A percentile compares a stretch with the other conserved stretches of the same genome.
Evolutionary conservation across 1,284 basidiomycete species (phyloP).

Genomic region (Vanrija sp.): DNA sequence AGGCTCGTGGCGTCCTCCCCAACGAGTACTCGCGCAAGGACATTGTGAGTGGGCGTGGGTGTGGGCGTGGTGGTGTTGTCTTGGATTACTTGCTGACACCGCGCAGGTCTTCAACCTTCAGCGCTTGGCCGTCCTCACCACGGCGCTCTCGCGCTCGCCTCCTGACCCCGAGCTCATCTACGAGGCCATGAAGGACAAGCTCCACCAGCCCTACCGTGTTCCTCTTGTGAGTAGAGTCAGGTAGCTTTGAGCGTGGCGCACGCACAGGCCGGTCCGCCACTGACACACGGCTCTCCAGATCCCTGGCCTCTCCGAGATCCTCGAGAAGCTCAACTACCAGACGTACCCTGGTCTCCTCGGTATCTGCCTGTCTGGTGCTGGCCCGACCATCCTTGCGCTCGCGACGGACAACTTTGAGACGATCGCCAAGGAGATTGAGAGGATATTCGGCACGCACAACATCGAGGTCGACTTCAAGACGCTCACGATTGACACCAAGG

Average conservation of each 20-base stretch:
- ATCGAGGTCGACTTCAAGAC: constrained; percentile 63
- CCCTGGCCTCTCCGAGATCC: constrained; percentile 87
- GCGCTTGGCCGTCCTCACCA: constrained; percentile 94
- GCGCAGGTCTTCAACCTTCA: constrained; percentile 94
- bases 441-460: constrained; percentile 66
- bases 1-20: constrained; percentile 84
- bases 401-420: constrained; percentile 77
- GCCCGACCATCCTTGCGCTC: constrained; percentile 95
- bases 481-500: constrained; percentile 49
- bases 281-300: constrained; percentile 58
- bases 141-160: constrained; percentile 82
- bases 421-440: constrained; percentile 74
- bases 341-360: constrained; percentile 91
- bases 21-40: constrained; percentile 81
- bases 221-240: constrained; percentile 54
- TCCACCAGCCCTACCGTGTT: constrained; percentile 96
- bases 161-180: constrained; percentile 93
- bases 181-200: constrained; percentile 98
- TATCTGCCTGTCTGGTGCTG: constrained; percentile 96
- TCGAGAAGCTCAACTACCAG: constrained; percentile 77
- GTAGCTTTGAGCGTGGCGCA: not conserved
- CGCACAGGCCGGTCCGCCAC: not conserved
- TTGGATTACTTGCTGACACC: constrained; percentile 1
- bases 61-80: not conserved
- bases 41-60: constrained; percentile 60